Evolutionary conservation across 352 stramenopile genomes (phyloP).

Genomic region (Phytopythium sindhum): DNA sequence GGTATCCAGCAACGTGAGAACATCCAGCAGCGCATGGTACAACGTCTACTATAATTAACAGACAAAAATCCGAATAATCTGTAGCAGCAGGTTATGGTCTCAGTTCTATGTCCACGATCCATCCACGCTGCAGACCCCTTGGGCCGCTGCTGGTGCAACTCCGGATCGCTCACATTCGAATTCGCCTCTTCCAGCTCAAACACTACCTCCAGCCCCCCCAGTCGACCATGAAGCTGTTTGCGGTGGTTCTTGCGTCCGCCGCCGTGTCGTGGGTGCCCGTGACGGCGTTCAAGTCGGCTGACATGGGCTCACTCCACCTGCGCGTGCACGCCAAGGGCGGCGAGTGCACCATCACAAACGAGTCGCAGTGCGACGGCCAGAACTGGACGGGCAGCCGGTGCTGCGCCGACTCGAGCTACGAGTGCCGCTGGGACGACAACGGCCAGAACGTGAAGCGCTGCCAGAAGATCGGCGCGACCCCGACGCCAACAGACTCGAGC

Average conservation of each 20-base stretch:
- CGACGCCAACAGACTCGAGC: constrained; percentile 2
- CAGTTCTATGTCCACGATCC: not conserved
- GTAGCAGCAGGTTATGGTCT: not conserved
- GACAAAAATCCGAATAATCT: not conserved
- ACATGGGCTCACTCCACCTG: not conserved
- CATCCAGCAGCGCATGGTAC: not conserved
- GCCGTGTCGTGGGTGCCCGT: not conserved
- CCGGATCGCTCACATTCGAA: not conserved
- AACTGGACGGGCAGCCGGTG: constrained; percentile 34
- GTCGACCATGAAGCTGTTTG: not conserved
- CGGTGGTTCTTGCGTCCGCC: not conserved
- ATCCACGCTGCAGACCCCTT: not conserved
- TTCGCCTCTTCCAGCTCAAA: not conserved
- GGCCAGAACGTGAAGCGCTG: constrained; percentile 26
- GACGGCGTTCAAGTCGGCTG: not conserved
- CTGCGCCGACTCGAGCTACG: constrained; percentile 29
- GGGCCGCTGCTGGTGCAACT: not conserved
- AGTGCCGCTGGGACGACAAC: constrained; percentile 31
- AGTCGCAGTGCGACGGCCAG: constrained; percentile 32
- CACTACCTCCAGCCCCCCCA: not conserved
- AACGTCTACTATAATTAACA: not conserved
- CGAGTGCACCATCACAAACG: constrained; percentile 26
- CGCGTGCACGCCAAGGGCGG: constrained; percentile 2
- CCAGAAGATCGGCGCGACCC: constrained; percentile 10
- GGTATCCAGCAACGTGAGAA: not conserved